Conservation (phyloP, 176 grass and related monocot genomes). For the Urochloa ruziziensis region DNA sequence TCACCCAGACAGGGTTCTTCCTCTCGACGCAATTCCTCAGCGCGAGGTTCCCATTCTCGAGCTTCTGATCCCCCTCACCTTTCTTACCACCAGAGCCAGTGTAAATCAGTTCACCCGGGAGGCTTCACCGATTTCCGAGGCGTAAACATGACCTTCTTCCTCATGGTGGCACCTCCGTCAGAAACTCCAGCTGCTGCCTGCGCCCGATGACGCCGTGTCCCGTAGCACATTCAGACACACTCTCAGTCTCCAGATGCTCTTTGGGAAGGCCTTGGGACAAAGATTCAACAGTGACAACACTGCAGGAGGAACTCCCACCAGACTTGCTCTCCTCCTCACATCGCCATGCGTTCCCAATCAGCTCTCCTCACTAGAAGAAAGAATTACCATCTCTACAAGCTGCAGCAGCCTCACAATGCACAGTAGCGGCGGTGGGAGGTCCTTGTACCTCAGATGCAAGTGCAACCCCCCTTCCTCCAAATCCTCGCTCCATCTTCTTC, state of each 20-base stretch:
- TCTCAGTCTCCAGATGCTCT: not conserved
- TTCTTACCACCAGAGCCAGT: constrained; percentile 65
- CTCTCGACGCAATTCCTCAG: constrained; percentile 54
- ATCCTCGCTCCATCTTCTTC: not conserved
- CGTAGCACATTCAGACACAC: not conserved
- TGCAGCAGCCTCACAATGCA: not conserved
- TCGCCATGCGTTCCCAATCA: not conserved
- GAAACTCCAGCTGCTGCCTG: not conserved
- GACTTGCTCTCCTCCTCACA: not conserved
- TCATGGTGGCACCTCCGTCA: not conserved
- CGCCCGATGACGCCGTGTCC: not conserved
- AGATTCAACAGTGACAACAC: constrained; percentile 1
- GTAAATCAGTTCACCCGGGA: constrained; percentile 74
- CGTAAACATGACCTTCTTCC: not conserved
- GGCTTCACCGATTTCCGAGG: constrained; percentile 14
- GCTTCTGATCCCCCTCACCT: constrained; percentile 57
- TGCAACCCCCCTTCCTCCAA: constrained; percentile 18
- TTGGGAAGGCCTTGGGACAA: not conserved
- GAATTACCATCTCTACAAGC: not conserved
- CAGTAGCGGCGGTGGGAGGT: not conserved
- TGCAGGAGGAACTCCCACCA: not conserved
- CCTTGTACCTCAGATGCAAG: not conserved
- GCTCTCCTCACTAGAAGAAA: not conserved
- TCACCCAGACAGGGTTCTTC: constrained; percentile 59
- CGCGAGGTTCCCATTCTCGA: constrained; percentile 60